Base-by-base conservation (phyloP, 257 asterid genomes). In the Coffea eugenioides region DNA sequence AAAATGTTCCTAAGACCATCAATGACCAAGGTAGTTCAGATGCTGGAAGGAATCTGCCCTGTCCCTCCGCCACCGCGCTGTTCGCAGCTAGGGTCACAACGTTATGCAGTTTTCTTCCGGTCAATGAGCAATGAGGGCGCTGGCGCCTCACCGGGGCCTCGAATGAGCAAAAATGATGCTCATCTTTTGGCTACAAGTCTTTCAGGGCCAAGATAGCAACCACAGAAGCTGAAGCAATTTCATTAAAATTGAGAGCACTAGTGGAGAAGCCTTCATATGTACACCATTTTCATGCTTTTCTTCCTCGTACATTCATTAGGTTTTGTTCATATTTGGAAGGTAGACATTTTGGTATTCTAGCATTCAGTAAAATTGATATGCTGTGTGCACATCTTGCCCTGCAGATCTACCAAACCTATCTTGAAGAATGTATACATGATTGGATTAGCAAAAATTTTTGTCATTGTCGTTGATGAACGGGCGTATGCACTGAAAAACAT, bases 21-120 rank as follows among this genome's bases (percentile, higher is more conserved):
- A 9, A 95, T 95, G 99, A 84, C 91, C 2, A 93, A 89, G 86
- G 97, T 94, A 11, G 98, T 92, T 70, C 99, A 94, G 81, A 96
- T 96, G 98, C 97, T 96, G 0, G 99, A 96, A 86, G 95, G 98
- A 68, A 84, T 93, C 21, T 85, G 90, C 79, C 89, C 89, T 4
- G 98, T 90, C 73, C 91, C 93, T 13, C 84, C 80, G 48, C 99
- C 98, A 10, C 99, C 99, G 7, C 81, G 87, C 13, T 80, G 92
- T 21, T 80, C 89, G 36, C 97, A 86, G 46, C 66, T 91, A 1
- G 99, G 97, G 0, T 86, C 97, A 1, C 83, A 91, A 25, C 89
- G 94, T 34, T 91, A 86, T 81, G 84, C 97, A 3, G 85, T 78
- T 77, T 84, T 91, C 82, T 87, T 86, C 15, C 93, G 88, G 85